Percentiles rank a stretch among this genome's conserved stretches.
phyloP scores from a whole-genome alignment of 352 stramenopile species.

The Thalassiosira exigua region DNA sequence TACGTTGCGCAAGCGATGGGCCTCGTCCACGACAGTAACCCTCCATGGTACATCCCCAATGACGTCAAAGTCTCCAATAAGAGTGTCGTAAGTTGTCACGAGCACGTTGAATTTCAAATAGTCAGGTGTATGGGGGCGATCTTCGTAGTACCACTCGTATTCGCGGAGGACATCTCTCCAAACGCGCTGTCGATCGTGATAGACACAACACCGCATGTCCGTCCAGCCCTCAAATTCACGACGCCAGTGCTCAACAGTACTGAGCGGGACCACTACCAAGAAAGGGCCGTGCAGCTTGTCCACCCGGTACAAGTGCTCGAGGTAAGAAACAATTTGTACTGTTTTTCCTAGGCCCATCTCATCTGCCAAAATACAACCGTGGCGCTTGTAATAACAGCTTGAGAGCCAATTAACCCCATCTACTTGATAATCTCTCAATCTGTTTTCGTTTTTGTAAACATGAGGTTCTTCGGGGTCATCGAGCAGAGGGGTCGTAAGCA shows the following conservation, averaged over 20 bases:
- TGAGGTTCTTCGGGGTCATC: conserved; percentile 68
- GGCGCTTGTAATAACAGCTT: conserved; percentile 97
- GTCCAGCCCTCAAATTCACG: conserved; percentile 90
- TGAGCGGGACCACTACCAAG: conserved; percentile 90
- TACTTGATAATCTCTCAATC: conserved; percentile 98
- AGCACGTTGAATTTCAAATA: conserved; percentile 98
- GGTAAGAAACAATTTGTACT: conserved; percentile 92
- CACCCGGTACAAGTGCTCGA: conserved; percentile 95
- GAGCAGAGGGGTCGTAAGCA: too few species aligned
- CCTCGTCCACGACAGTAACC: conserved; percentile 98
- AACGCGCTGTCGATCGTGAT: conserved; percentile 92
- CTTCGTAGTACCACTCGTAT: conserved; percentile 98
- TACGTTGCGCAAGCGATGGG: conserved; percentile 98
- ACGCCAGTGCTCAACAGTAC: conserved; percentile 91
- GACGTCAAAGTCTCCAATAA: conserved; percentile 93
- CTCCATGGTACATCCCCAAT: conserved; percentile 96
- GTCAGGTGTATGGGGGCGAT: conserved; percentile 81
- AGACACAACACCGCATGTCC: conserved; percentile 98
- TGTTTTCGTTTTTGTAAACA: conserved; percentile 88
- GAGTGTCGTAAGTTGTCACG: conserved; percentile 99
- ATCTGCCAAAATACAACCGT: conserved; percentile 98
- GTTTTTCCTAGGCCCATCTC: conserved; percentile 98
- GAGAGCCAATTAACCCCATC: conserved; percentile 99
- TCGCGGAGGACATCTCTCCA: conserved; percentile 97
- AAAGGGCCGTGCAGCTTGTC: conserved; percentile 94